phyloP scores from a whole-genome alignment of 208 protist species.

The Trypanosoma scelopori region DNA sequence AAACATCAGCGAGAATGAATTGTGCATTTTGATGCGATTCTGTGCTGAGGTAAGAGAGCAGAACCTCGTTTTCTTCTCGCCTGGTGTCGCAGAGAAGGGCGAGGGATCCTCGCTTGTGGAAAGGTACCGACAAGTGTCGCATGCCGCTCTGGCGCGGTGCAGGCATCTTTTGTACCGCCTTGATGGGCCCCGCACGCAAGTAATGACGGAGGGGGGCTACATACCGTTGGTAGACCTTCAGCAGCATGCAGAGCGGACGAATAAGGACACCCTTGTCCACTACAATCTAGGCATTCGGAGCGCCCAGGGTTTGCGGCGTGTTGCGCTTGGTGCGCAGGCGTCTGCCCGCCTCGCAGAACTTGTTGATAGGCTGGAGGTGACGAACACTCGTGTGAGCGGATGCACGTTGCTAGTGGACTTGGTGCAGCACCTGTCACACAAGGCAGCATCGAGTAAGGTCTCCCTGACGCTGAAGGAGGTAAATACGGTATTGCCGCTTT shows the following conservation, averaged over 20 bases:
- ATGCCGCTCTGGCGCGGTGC: constrained; percentile 54
- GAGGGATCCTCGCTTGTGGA: constrained; percentile 20
- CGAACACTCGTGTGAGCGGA: constrained; percentile 13
- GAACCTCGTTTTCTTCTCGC: constrained; percentile 51
- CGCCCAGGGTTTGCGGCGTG: constrained; percentile 69
- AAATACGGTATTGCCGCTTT: constrained; percentile 55
- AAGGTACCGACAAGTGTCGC: constrained; percentile 35
- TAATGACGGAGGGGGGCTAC: constrained; percentile 71
- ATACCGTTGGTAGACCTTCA: constrained; percentile 77
- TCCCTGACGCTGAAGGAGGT: constrained; percentile 52
- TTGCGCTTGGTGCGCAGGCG: constrained; percentile 35
- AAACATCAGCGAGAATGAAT: constrained; percentile 61
- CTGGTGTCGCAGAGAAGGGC: constrained; percentile 14
- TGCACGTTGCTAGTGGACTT: constrained; percentile 51
- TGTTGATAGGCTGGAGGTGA: constrained; percentile 46
- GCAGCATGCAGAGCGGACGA: constrained; percentile 47
- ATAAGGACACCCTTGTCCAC: constrained; percentile 66
- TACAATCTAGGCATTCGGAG: constrained; percentile 65
- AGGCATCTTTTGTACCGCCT: constrained; percentile 58
- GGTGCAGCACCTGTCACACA: constrained; percentile 67
- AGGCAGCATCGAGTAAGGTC: constrained; percentile 44
- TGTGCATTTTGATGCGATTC: constrained; percentile 63
- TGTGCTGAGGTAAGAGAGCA: constrained; percentile 47
- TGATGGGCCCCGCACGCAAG: constrained; percentile 39
- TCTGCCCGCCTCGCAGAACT: constrained; percentile 57